Conservation (phyloP, 225 moss, liverwort and hornwort species). For the Bryum argenteum region DNA sequence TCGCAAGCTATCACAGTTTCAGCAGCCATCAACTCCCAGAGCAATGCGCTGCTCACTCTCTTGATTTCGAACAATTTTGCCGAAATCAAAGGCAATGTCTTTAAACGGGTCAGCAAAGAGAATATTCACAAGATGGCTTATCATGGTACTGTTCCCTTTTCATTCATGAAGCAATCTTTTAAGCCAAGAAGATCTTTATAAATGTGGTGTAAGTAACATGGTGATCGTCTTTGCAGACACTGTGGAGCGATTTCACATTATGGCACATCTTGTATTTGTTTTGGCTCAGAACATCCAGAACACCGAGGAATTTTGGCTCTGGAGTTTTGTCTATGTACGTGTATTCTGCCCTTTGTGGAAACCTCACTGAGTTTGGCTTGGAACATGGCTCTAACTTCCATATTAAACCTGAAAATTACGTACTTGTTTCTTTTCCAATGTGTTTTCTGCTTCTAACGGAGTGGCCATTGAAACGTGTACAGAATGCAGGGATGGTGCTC, state of each 20-base stretch:
- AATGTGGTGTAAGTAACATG: slow-evolving; percentile 4
- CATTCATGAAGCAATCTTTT: background rate
- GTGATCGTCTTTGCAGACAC: slow-evolving; percentile 69
- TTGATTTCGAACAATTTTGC: slow-evolving; percentile 99
- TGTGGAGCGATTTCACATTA: slow-evolving; percentile 97
- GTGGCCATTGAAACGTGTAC: slow-evolving; percentile 32
- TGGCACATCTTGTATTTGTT: slow-evolving; percentile 91
- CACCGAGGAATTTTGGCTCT: slow-evolving; percentile 81
- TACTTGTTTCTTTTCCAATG: slow-evolving; percentile 9
- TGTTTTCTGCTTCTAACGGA: slow-evolving; percentile 18
- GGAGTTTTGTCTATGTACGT: slow-evolving; percentile 79
- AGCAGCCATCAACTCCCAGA: slow-evolving; percentile 97
- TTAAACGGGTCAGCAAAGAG: slow-evolving; percentile 95
- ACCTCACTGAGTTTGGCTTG: background rate
- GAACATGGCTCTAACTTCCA: background rate
- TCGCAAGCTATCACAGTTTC: slow-evolving; percentile 98
- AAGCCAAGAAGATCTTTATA: background rate
- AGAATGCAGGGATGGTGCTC: slow-evolving; percentile 98
- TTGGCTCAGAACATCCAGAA: slow-evolving; percentile 93
- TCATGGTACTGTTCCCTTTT: slow-evolving; percentile 54
- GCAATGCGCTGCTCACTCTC: slow-evolving; percentile 91
- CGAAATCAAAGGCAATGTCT: slow-evolving; percentile 99
- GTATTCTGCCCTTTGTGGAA: slow-evolving; percentile 7
- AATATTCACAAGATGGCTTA: slow-evolving; percentile 99
- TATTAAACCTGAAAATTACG: background rate